Evolutionary conservation across 208 protist genomes (phyloP), one percentile per base, ranked within the genome.

Genomic region (Kentomonas sorsogonicus): DNA sequence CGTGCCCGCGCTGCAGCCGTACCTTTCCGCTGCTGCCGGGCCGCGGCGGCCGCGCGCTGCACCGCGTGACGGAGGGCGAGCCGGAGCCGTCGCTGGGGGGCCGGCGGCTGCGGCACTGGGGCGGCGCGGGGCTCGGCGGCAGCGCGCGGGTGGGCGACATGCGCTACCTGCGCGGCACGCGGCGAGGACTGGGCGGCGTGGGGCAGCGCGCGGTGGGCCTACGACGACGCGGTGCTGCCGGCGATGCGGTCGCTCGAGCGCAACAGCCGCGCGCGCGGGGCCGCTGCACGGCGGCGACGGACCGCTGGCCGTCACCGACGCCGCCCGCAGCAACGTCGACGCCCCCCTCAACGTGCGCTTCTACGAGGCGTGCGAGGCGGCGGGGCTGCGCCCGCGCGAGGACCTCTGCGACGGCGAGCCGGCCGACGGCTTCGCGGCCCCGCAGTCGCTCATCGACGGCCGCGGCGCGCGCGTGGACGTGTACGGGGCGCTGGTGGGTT

Each of bases 331-430:
- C 53, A 92, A 77, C 65, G 64, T 77, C 11, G 74, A 80, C 57
- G 61, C 72, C 10, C 56, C 68, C 54, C 62, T 92, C 34, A 92
- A 92, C 40, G 68, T 92, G 22, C 85, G 78, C 23, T 92, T 86
- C 61, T 92, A 83, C 56, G 81, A 92, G 61, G 72, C 85, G 6
- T 92, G 85, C 50, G 81, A 89, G 60, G 71, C 85, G 15, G 81
- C 83, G 0, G 78, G 85, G 9, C 57, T 92, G 22, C 53, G 48
- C 13, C 52, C 63, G 29, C 66, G 54, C 2, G 50, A 57, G 20
- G 80, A 88, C 61, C 69, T 89, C 53, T 89, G 89, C 62, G 33
- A 22, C 43, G 85, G 85, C 29, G 48, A 34, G 22, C n/a, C n/a
- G n/a, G 43, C 53, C 0, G 75, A 83, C 45, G 85, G 85, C 61